phyloP scores from a whole-genome alignment of 164 flowering plant genomes.

The Aristolochia fimbriata region DNA sequence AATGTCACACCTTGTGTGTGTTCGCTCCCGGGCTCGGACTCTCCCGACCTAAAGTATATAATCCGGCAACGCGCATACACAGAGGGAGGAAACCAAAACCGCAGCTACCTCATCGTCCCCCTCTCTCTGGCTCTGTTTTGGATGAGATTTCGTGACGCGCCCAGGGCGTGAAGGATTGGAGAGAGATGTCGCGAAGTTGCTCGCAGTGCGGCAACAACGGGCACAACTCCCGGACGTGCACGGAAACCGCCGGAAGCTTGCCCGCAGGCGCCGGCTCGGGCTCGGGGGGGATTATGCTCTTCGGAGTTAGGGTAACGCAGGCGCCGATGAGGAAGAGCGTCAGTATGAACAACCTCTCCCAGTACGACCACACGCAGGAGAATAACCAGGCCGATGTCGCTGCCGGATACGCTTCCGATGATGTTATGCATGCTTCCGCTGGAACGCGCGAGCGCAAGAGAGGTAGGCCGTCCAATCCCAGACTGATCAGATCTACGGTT shows the following conservation, averaged over 20 bases:
- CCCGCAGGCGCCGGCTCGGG: conserved; percentile 14
- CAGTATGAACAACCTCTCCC: conserved; percentile 70
- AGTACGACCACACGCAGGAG: conserved; percentile 46
- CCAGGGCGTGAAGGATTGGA: too few relatives aligned
- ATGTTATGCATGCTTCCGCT: conserved; percentile 66
- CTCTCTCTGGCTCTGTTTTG: too few relatives aligned
- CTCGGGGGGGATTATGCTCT: conserved; percentile 59
- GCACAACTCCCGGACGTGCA: conserved; percentile 60
- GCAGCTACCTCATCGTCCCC: too few relatives aligned
- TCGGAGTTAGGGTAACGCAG: conserved; percentile 69
- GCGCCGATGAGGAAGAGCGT: conserved; percentile 75
- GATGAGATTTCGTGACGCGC: too few relatives aligned
- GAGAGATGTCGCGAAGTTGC: conserved; percentile 38
- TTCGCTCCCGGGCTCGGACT: neutral
- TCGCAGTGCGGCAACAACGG: conserved; percentile 57
- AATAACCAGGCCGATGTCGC: conserved; percentile 10
- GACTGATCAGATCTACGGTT: too few relatives aligned
- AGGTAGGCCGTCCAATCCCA: conserved; percentile 30
- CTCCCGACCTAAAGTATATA: neutral
- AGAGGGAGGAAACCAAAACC: neutral
- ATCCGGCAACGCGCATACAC: neutral
- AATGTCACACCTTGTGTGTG: neutral
- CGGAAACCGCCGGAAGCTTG: conserved; percentile 13
- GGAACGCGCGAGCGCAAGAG: conserved; percentile 74
- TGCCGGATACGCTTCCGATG: conserved; percentile 81